Conservation (phyloP, 257 asterid species). For the Nicotiana undulata region DNA sequence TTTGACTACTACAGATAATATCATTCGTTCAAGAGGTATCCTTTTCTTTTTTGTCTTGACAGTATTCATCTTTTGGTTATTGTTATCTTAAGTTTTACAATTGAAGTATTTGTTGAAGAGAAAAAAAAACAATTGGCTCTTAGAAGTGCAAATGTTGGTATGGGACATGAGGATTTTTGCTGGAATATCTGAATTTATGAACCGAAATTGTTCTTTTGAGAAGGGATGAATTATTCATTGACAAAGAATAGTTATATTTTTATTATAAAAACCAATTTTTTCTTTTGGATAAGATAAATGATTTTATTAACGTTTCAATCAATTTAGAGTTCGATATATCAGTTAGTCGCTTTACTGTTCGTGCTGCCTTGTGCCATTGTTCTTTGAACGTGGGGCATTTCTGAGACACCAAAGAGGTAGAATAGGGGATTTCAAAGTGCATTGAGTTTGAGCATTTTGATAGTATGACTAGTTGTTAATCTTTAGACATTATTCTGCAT, state of each 20-base stretch:
- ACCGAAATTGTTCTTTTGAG: not conserved
- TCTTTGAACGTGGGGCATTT: not conserved
- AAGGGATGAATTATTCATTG: not conserved
- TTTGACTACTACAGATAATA: constrained; percentile 75
- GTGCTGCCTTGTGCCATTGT: not conserved
- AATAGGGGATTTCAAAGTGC: not conserved
- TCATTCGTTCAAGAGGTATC: constrained; percentile 76
- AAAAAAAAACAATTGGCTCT: not conserved
- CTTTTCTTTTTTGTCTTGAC: not conserved
- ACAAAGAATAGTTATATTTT: not conserved
- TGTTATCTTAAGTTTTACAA: not conserved
- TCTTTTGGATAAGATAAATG: no score
- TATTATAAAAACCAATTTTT: no score
- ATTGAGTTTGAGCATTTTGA: not conserved
- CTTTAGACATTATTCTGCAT: not conserved
- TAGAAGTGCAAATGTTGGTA: not conserved
- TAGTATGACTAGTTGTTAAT: not conserved
- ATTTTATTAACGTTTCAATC: no score
- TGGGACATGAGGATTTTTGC: not conserved
- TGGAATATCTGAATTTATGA: not conserved
- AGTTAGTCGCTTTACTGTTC: not conserved
- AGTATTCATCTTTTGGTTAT: not conserved
- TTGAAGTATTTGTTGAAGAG: not conserved
- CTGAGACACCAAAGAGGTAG: not conserved
- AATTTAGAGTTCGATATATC: not conserved